phyloP scores from a whole-genome alignment of 257 asterid species.

The Solanum arcanum region DNA sequence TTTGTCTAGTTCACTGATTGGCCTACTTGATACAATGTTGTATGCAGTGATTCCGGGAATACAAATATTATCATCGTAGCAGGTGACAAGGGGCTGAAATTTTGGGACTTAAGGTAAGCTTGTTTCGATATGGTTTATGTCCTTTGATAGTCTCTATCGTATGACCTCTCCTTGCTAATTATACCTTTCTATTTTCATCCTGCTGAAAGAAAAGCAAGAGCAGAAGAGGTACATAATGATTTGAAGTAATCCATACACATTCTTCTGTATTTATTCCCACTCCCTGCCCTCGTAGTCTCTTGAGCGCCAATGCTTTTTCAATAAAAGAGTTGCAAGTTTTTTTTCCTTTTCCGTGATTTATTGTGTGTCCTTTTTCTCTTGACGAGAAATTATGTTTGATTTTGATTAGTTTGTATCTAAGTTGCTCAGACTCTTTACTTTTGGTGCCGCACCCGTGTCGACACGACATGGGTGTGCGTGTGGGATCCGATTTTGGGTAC shows the following conservation, averaged over 20 bases:
- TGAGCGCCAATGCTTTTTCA: neutral
- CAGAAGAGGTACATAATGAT: neutral
- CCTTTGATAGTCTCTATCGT: neutral
- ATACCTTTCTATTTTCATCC: neutral
- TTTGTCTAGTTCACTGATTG: neutral
- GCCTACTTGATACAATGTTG: neutral
- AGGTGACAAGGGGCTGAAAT: constrained; percentile 69
- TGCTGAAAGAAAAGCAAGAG: neutral
- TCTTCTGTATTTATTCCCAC: neutral
- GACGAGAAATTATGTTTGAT: neutral
- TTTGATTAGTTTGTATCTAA: neutral
- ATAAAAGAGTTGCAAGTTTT: neutral
- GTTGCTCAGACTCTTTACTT: no score
- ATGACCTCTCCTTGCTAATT: neutral
- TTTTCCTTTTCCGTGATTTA: neutral
- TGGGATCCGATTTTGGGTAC: neutral
- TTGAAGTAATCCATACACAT: neutral
- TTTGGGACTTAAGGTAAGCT: constrained; percentile 87
- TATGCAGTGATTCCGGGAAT: constrained; percentile 57
- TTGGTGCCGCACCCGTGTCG: neutral
- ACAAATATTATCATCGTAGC: constrained; percentile 52
- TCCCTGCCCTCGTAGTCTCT: neutral
- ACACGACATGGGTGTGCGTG: neutral
- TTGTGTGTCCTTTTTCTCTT: neutral
- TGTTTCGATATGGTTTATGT: neutral